Evolutionary conservation across 306 rosid genomes (phyloP).

Genomic region (Glycine latifolia): DNA sequence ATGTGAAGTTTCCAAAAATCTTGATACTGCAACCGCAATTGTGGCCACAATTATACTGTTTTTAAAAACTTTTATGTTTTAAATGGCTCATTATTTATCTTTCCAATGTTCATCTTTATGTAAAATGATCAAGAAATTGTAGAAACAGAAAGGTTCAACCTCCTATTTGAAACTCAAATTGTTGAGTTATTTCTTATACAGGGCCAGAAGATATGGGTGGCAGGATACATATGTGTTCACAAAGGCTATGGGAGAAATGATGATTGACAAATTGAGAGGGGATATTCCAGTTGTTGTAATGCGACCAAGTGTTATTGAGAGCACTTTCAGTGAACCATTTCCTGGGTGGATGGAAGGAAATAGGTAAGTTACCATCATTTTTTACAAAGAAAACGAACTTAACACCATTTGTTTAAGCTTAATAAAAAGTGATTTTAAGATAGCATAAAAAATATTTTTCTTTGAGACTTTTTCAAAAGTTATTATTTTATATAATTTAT

Average conservation of each 20-base stretch:
- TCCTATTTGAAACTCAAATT: conserved; percentile 5
- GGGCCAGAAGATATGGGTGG: conserved; percentile 91
- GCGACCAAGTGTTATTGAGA: conserved; percentile 94
- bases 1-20: neutral
- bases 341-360: conserved; percentile 99
- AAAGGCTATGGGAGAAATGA: conserved; percentile 99
- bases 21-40: neutral
- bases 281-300: conserved; percentile 85
- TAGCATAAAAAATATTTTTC: neutral
- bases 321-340: conserved; percentile 90
- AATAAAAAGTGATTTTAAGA: neutral
- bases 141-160: neutral
- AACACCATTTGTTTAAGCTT: neutral
- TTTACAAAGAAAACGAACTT: neutral
- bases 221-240: conserved; percentile 98
- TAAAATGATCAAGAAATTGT: neutral
- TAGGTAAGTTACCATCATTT: conserved; percentile 56
- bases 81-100: conserved; percentile 9
- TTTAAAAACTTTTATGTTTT: neutral
- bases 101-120: neutral
- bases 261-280: conserved; percentile 80
- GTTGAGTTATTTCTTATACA: conserved; percentile 36
- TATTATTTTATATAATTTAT: neutral
- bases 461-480: neutral
- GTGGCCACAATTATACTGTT: neutral